A percentile compares a stretch with the other conserved stretches of the same genome.
These are phyloP conservation scores for Lecanosticta acicola DNA, from an alignment of 2,329 filamentous ascomycete species.

Conservation along the genomic window DNA sequence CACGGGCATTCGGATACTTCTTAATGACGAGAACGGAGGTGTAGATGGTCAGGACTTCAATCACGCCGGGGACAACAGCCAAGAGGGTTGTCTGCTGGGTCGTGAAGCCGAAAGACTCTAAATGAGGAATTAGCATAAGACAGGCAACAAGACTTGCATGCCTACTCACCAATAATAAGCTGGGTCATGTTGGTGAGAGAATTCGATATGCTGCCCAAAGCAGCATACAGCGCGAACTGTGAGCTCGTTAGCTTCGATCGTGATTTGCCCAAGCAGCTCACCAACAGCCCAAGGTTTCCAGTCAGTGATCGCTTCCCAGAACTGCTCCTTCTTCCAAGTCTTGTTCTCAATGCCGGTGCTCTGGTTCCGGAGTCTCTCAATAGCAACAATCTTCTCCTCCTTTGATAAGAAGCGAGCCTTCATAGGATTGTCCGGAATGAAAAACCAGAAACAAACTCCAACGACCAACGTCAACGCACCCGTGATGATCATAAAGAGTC, in stretches of 20 bases:
- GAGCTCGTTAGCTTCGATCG: neutral
- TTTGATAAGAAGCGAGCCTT: conserved; percentile 30
- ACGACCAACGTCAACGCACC: conserved; percentile 37
- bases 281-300: conserved; percentile 37
- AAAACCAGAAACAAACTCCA: conserved; percentile 37
- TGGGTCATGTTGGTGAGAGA: conserved; percentile 12
- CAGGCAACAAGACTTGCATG: neutral
- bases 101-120: conserved; percentile 12
- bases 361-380: conserved; percentile 41
- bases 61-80: conserved; percentile 8
- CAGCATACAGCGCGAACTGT: conserved; percentile 10
- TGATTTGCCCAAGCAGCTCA: neutral
- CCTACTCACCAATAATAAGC: conserved; percentile 7
- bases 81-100: conserved; percentile 12
- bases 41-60: conserved; percentile 9
- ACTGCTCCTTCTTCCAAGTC: conserved; percentile 42
- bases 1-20: conserved; percentile 10
- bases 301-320: conserved; percentile 42
- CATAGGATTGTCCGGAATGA: conserved; percentile 30
- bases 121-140: neutral
- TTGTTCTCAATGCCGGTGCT: conserved; percentile 48
- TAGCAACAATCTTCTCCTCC: conserved; percentile 19
- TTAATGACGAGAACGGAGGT: conserved; percentile 9
- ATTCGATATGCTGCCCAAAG: conserved; percentile 11
- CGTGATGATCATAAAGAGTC: conserved; percentile 52